These are phyloP conservation scores for Wallacemonas collosoma DNA, from an alignment of 208 protist genomes.

Conservation along the genomic window DNA sequence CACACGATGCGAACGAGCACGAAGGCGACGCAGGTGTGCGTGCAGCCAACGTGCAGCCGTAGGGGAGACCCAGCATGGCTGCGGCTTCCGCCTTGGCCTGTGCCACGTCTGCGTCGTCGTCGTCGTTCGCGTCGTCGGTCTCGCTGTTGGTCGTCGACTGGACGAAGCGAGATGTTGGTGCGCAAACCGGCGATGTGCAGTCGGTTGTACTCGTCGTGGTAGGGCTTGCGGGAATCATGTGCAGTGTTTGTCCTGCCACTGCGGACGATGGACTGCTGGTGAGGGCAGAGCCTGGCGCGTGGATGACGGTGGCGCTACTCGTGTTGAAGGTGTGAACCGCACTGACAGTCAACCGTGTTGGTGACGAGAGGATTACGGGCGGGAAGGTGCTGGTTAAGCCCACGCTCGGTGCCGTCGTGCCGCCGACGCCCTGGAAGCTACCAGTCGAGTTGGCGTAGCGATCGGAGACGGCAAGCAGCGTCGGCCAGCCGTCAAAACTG, in stretches of 20 bases:
- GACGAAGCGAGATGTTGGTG: too few relatives aligned
- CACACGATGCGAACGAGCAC: not conserved
- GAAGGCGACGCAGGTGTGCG: not conserved
- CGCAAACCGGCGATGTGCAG: too few relatives aligned
- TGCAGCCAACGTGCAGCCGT: conserved; percentile 1
- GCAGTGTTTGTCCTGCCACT: too few relatives aligned
- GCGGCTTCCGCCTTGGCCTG: not conserved
- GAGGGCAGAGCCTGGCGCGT: too few relatives aligned
- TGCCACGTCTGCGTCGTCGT: not conserved
- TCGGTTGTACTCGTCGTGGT: too few relatives aligned
- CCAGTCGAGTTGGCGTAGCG: conserved; percentile 25
- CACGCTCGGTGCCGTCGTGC: not conserved
- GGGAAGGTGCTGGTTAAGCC: too few relatives aligned
- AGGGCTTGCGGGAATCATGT: too few relatives aligned
- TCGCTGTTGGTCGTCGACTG: not conserved
- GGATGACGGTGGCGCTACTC: too few relatives aligned
- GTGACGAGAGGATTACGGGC: too few relatives aligned
- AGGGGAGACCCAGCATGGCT: conserved; percentile 2
- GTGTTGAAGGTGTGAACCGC: too few relatives aligned
- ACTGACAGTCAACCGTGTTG: too few relatives aligned
- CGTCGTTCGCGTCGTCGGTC: not conserved
- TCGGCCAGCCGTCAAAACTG: conserved; percentile 77
- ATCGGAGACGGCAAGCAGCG: conserved; percentile 71
- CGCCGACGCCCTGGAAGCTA: conserved; percentile 25
- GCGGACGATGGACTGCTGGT: too few relatives aligned